Evolutionary conservation across 106 monocot species (phyloP).

Genomic region (Acorus gramineus): DNA sequence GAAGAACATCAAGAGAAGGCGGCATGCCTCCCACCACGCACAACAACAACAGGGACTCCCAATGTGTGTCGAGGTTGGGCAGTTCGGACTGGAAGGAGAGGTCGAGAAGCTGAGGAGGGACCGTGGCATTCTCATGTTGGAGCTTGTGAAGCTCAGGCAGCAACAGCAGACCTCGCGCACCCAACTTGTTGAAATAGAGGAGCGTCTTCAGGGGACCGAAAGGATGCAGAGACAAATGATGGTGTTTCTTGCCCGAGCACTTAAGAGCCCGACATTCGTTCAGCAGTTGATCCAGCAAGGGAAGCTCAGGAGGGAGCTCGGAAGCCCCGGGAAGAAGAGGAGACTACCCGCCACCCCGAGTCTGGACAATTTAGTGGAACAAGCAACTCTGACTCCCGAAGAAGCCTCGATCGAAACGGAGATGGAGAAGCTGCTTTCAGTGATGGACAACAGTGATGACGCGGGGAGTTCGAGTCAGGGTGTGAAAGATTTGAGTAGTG

Average conservation of each 20-base stretch:
- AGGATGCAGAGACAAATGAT: conserved; percentile 35
- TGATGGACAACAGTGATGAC: conserved; percentile 5
- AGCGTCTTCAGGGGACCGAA: conserved; percentile 28
- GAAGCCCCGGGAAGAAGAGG: conserved; percentile 17
- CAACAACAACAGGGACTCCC: background rate
- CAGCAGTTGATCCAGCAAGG: conserved; percentile 8
- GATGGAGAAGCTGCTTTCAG: conserved; percentile 8
- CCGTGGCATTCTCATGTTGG: conserved; percentile 27
- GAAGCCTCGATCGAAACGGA: background rate
- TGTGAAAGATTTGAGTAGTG: conserved; percentile 1
- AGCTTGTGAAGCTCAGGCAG: conserved; percentile 39
- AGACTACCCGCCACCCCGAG: conserved; percentile 7
- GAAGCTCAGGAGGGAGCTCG: conserved; percentile 6
- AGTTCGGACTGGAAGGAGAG: conserved; percentile 20
- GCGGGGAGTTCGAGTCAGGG: conserved; percentile 2
- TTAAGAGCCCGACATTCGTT: conserved; percentile 25
- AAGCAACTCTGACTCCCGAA: background rate
- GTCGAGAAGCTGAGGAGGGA: conserved; percentile 24
- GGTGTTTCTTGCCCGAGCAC: conserved; percentile 31
- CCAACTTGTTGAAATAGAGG: conserved; percentile 37
- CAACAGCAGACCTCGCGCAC: conserved; percentile 39
- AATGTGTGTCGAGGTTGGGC: conserved; percentile 12
- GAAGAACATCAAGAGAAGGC: conserved; percentile 31
- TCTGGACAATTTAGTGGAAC: background rate
- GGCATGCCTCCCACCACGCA: conserved; percentile 4